Conservation (phyloP, 2,329 filamentous ascomycete species). For the Trichoderma gracile region DNA sequence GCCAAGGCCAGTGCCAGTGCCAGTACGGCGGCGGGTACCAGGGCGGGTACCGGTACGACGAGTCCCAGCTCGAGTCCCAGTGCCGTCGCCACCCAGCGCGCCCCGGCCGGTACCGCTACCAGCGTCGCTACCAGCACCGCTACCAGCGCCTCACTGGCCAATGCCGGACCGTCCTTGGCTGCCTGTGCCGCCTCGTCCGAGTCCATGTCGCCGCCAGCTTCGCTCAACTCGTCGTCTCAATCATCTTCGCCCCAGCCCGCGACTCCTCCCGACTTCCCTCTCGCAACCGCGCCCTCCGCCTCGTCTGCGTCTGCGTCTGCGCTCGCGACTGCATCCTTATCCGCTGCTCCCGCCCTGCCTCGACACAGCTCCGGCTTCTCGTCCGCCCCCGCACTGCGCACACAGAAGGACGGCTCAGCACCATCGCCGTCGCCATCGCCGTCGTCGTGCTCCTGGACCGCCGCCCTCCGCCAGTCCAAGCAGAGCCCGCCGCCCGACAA, state of each 20-base stretch:
- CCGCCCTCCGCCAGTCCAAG: conserved; percentile 8
- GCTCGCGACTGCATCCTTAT: not conserved
- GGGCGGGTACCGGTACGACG: not conserved
- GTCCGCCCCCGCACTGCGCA: conserved; percentile 24
- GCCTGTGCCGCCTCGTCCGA: conserved; percentile 30
- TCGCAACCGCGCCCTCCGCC: conserved; percentile 28
- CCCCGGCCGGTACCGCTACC: conserved; percentile 23
- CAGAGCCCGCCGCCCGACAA: conserved; percentile 25
- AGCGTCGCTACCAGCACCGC: not conserved
- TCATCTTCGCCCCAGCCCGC: conserved; percentile 42
- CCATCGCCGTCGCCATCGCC: conserved; percentile 28
- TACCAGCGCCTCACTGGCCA: conserved; percentile 24
- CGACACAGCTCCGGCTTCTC: conserved; percentile 24
- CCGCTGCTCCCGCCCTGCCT: conserved; percentile 27
- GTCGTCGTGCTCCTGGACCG: conserved; percentile 5
- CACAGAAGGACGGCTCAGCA: conserved; percentile 32
- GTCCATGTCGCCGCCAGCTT: conserved; percentile 33
- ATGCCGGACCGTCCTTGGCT: conserved; percentile 27
- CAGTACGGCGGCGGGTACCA: conserved; percentile 24
- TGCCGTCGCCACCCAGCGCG: conserved; percentile 26
- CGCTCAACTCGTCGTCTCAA: conserved; percentile 39
- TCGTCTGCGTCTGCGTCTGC: conserved; percentile 26
- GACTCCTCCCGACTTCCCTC: conserved; percentile 36
- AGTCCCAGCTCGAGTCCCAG: conserved; percentile 10
- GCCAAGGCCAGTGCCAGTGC: conserved; percentile 28